Evolutionary conservation across 2,329 filamentous ascomycete genomes (phyloP), one percentile per base, ranked within the genome.

Genomic region (Cordyceps cicadae): DNA sequence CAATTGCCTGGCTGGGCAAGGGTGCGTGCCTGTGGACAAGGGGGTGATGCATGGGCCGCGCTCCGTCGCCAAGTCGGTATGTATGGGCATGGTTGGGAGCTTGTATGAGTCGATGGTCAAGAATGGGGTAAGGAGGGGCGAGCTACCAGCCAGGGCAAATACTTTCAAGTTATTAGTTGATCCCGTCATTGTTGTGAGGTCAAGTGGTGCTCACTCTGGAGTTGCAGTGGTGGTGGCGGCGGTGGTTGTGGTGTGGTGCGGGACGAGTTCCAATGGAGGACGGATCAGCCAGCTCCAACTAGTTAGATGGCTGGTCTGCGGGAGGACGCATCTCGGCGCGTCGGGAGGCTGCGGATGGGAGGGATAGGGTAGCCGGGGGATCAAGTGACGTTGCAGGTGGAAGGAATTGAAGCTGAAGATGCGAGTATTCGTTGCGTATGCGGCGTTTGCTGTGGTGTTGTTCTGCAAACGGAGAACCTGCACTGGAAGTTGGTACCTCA

Each of bases 141-240:
- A 48, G 48, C 48, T 58, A 58, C 46, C 37, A 58, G 46, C 34
- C 7, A 43, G n/a, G n/a, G 52, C 34, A 37, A 37, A n/a, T 43
- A n/a, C 39, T 43, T 11, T 34, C 24, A 41, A 14, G 12, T n/a
- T 4, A 8, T 39, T 34, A 55, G 41, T 45, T 46, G 11, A 45
- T 37, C 43, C 55, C 55, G 55, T 51, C 55, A 58, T 58, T 51
- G 55, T 58, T 51, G n/a, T 37, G 55, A 58, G 55, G 55, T 41
- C 54, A 49, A 50, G 46, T 50, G 46, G 55, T 43, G 55, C 32
- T 39, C 54, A 29, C 21, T 32, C 21, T 54, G 29, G n/a, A 11
- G 19, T 19, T 21, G 32, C 19, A 24, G 53, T 43, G 24, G 39
- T 4, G 54, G 54, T 48, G 54, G 43, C 37, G 26, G 26, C 37